Base-by-base conservation (phyloP, 371 early-diverging fungal species). In the Apophysomyces elegans region DNA sequence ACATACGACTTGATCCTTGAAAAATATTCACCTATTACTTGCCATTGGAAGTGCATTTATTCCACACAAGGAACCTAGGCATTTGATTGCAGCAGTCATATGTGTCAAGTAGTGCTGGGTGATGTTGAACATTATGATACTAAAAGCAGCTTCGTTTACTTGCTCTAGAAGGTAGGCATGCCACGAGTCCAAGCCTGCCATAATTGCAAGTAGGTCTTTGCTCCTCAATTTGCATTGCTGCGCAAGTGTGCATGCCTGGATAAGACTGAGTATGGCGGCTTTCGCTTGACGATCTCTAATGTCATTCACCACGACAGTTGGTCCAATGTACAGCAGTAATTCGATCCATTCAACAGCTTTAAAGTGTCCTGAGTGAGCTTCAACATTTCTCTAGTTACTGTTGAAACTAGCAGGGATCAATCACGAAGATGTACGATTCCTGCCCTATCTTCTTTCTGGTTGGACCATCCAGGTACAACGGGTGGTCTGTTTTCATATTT, bases 391-490 rank as follows among this genome's bases (percentile, higher is more conserved):
- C 26, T 26, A 26, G 26, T 26, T 26, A 43, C 43, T 43, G 43
- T 43, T 9, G 43, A 43, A 43, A 12, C 1, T 43, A 43, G 43
- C 2, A 9, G 43, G 43, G 2, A 43, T 14, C 12, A 14, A 12
- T 14, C 14, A 12, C 43, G 43, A 43, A 43, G 12, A 12, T 43
- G 9, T 14, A 12, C 14, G 12, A 43, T 43, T 4, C 2, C 1
- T 14, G 1, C 14, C 43, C 43, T 9, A 43, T 43, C 43, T 43
- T 43, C 14, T 43, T 14, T 43, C 43, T 9, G 12, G 14, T 70
- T 14, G 79, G 79, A 18, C 73, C 81, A 71, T 80, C 78, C 70
- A 70, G 69, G 60, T 76, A 69, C 46, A 84, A 66, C 3, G 85
- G 80, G 64, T 43, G 43, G 12, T 43, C 4, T 43, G 1, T 43